Conservation (phyloP, 2,329 filamentous ascomycete genomes). For the Myriosclerotinia duriaeana region DNA sequence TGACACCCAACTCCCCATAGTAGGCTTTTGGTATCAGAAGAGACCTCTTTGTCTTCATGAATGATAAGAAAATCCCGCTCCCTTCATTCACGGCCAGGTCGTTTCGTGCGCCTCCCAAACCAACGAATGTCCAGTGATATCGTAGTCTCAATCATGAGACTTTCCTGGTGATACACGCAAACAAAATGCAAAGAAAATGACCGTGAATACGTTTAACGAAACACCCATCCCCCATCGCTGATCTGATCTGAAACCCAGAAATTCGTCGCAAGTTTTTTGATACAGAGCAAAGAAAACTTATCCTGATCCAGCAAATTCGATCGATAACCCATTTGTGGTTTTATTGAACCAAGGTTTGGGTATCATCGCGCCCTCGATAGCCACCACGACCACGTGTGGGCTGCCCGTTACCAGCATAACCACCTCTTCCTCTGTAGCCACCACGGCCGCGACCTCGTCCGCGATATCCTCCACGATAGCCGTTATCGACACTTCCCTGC, state of each 20-base stretch:
- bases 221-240: conserved; percentile 21
- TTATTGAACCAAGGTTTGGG: conserved; percentile 33
- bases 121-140: conserved; percentile 25
- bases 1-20: conserved; percentile 11
- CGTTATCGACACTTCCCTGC: conserved; percentile 85
- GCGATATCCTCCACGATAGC: conserved; percentile 72
- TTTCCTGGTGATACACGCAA: conserved; percentile 37
- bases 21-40: conserved; percentile 7
- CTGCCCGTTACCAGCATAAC: conserved; percentile 32
- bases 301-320: conserved; percentile 27
- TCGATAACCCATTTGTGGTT: conserved; percentile 7
- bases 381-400: conserved; percentile 37
- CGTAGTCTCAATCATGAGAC: conserved; percentile 27
- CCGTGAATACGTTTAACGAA: conserved; percentile 28
- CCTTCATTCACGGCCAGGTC: neutral
- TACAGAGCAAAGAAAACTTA: conserved; percentile 34
- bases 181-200: conserved; percentile 28
- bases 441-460: conserved; percentile 66
- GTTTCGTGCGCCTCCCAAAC: conserved; percentile 19
- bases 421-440: conserved; percentile 39
- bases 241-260: conserved; percentile 30
- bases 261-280: conserved; percentile 35
- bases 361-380: conserved; percentile 37
- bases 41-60: conserved; percentile 8
- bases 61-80: neutral